Evolutionary conservation across 2,329 filamentous ascomycete genomes (phyloP).

Genomic region (Exophiala spinifera): DNA sequence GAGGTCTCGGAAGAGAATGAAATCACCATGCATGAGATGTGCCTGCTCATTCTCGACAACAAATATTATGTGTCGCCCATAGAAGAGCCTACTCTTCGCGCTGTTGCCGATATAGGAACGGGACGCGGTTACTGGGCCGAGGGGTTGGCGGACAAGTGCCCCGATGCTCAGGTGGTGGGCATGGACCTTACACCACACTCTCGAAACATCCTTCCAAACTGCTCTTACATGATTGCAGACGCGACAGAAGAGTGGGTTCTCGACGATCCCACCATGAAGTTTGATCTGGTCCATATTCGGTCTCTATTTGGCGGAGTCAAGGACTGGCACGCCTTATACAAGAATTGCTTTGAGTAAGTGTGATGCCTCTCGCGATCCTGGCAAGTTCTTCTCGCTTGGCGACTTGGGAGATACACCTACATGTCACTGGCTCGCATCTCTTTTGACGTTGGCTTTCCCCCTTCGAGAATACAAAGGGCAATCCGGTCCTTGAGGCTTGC

Average conservation of each 20-base stretch:
- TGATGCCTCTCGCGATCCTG: neutral
- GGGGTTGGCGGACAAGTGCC: slow-evolving; percentile 34
- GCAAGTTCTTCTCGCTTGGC: neutral
- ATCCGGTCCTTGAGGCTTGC: too few species aligned
- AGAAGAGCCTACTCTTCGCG: slow-evolving; percentile 20
- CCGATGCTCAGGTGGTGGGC: slow-evolving; percentile 35
- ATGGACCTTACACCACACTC: slow-evolving; percentile 39
- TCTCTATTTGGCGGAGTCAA: slow-evolving; percentile 36
- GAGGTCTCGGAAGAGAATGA: slow-evolving; percentile 26
- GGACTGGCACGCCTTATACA: slow-evolving; percentile 37
- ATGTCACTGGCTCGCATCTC: neutral
- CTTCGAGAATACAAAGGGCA: too few species aligned
- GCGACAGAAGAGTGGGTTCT: slow-evolving; percentile 38
- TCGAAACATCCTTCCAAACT: slow-evolving; percentile 31
- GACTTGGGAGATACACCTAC: neutral
- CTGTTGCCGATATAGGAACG: slow-evolving; percentile 35
- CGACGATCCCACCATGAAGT: slow-evolving; percentile 32
- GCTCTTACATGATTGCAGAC: slow-evolving; percentile 36
- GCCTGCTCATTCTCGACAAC: slow-evolving; percentile 22
- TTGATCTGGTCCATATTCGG: slow-evolving; percentile 46
- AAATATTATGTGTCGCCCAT: slow-evolving; percentile 25
- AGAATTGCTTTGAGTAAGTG: slow-evolving; percentile 35
- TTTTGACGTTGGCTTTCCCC: too few species aligned
- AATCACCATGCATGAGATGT: slow-evolving; percentile 19
- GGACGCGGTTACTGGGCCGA: slow-evolving; percentile 36